Base-by-base conservation (phyloP, 1,284 basidiomycete species). In the Tilletia walkeri region DNA sequence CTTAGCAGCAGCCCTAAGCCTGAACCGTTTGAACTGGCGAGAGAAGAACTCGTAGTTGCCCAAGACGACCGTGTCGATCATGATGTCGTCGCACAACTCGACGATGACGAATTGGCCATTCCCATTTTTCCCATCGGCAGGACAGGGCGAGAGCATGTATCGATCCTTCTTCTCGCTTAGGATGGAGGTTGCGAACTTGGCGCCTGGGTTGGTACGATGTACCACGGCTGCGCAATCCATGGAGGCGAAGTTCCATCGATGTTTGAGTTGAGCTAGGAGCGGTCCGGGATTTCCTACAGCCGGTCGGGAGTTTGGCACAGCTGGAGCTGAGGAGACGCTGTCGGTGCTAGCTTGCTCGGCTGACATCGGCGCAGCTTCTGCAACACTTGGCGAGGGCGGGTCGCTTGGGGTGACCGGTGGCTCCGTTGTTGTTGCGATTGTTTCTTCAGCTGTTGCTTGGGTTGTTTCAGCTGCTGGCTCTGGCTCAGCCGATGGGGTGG, bases 11-110 rank as follows among this genome's bases (percentile, higher is more conserved):
- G 93, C 92, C 78, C 91, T 92, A 56, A 99, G 90, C 2, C 88
- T 88, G 75, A 99, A 92, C 68, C 94, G 91, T 84, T 93, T 92
- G 86, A 99, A 96, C 67, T 97, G 92, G 10, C 95, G 94, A 77
- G 92, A 94, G 86, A 98, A 99, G 86, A 98, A 98, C 85, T 99
- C 95, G 84, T 92, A 96, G 80, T 98, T 96, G 68, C 94, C 95
- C 5, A 99, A 86, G 82, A 98, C 94, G 66, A 99, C 89, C 0
- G 94, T 95, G 84, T 99, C 95, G 79, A 98, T 93, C 65, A 92
- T 87, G 76, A 99, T 94, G 83, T 98, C 95, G 77, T 98, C 95
- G 85, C 96, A 99, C 5, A 98, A 89, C 85, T 99, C 96, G 56
- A 98, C 90, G 38, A 97, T 89, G 24, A 98, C 91, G 84, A 90